Conservation (phyloP, 2,329 filamentous ascomycete species). For the Xylaria sp. region DNA sequence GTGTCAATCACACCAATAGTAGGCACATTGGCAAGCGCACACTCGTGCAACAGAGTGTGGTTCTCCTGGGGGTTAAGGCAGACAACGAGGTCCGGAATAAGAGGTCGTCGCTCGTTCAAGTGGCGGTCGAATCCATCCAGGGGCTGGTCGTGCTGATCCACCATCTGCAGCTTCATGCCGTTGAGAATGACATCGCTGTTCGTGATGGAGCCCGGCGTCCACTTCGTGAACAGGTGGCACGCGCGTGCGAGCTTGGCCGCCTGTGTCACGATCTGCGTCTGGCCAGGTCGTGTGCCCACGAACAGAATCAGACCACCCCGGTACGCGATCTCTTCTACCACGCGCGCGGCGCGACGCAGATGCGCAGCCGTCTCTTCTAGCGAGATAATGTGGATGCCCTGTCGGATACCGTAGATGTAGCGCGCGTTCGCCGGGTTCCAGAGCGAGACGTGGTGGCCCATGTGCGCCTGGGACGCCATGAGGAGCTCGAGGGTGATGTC, state of each 20-base stretch:
- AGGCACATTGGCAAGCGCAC: slow-evolving; percentile 78
- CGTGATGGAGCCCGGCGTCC: slow-evolving; percentile 87
- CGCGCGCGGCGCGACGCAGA: slow-evolving; percentile 84
- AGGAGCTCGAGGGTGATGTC: slow-evolving; percentile 88
- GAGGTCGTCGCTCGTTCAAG: slow-evolving; percentile 55
- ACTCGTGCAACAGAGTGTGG: slow-evolving; percentile 84
- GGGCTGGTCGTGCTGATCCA: slow-evolving; percentile 66
- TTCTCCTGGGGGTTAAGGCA: slow-evolving; percentile 93
- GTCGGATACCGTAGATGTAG: slow-evolving; percentile 87
- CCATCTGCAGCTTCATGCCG: slow-evolving; percentile 62
- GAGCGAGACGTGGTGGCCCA: slow-evolving; percentile 82
- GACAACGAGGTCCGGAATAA: slow-evolving; percentile 86
- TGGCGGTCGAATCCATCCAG: slow-evolving; percentile 60
- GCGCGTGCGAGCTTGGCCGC: slow-evolving; percentile 72
- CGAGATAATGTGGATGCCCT: slow-evolving; percentile 88
- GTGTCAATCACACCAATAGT: slow-evolving; percentile 96
- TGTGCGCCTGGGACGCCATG: slow-evolving; percentile 78
- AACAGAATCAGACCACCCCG: slow-evolving; percentile 83
- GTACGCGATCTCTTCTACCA: slow-evolving; percentile 81
- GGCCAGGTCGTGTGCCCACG: slow-evolving; percentile 78
- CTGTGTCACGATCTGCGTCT: slow-evolving; percentile 72
- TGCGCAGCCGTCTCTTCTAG: slow-evolving; percentile 85
- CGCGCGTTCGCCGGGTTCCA: slow-evolving; percentile 94
- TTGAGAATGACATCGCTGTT: slow-evolving; percentile 88
- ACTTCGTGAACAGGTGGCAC: slow-evolving; percentile 87